Evolutionary conservation across 2,329 filamentous ascomycete genomes (phyloP).

Genomic region (Ceratocystis variospora): DNA sequence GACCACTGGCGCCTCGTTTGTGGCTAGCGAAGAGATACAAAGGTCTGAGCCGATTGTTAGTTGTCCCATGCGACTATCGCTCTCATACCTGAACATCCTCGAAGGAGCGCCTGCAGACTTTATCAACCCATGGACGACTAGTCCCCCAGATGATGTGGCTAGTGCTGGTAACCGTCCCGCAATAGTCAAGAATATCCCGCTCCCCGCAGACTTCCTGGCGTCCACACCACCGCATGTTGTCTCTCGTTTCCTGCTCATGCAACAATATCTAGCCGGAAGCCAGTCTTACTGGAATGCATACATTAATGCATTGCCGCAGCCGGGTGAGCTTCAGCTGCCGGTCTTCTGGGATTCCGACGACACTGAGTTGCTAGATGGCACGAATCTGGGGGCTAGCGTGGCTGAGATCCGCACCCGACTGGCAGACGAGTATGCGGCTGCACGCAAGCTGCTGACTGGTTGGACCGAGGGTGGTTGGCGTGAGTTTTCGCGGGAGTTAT

Average conservation of each 20-base stretch:
- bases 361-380: conserved; percentile 41
- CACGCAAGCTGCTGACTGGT: conserved; percentile 30
- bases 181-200: conserved; percentile 22
- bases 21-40: conserved; percentile 29
- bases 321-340: conserved; percentile 41
- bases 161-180: conserved; percentile 9
- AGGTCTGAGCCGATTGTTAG: conserved; percentile 35
- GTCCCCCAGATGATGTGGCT: background rate
- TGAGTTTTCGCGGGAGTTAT: conserved; percentile 37
- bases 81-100: conserved; percentile 46
- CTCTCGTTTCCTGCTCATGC: conserved; percentile 54
- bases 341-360: conserved; percentile 52
- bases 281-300: conserved; percentile 57
- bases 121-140: conserved; percentile 14
- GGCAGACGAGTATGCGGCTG: conserved; percentile 30
- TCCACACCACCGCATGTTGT: conserved; percentile 43
- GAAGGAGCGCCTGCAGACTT: conserved; percentile 23
- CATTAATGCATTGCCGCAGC: conserved; percentile 50
- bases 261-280: conserved; percentile 46
- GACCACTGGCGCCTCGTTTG: conserved; percentile 40
- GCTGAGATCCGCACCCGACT: conserved; percentile 35
- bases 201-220: conserved; percentile 39
- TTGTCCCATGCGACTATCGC: conserved; percentile 38
- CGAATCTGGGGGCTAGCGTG: conserved; percentile 38
- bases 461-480: conserved; percentile 23